Evolutionary conservation across 345 rosid genomes (phyloP).

Genomic region (Gossypium thurberi): DNA sequence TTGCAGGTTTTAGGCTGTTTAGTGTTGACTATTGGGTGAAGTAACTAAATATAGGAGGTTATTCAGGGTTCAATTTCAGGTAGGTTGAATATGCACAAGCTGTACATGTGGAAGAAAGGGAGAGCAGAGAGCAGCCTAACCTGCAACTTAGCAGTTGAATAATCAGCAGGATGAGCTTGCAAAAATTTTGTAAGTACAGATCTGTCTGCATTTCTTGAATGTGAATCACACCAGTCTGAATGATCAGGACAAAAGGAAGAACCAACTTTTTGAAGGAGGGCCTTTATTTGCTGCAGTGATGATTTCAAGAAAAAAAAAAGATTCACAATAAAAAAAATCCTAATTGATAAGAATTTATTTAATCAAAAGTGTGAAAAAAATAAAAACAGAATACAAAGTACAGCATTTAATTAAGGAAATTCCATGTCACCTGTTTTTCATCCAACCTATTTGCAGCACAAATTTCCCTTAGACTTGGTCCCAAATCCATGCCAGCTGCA

Average conservation of each 20-base stretch:
- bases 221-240: slow-evolving; percentile 71
- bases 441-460: slow-evolving; percentile 81
- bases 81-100: background rate
- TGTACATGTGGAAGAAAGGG: background rate
- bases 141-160: slow-evolving; percentile 78
- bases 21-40: background rate
- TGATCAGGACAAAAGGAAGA: slow-evolving; percentile 64
- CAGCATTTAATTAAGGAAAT: slow-evolving; percentile 9
- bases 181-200: slow-evolving; percentile 74
- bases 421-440: slow-evolving; percentile 69
- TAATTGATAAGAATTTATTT: background rate
- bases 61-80: background rate
- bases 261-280: slow-evolving; percentile 71
- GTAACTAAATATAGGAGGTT: background rate
- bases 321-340: background rate
- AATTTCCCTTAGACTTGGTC: slow-evolving; percentile 80
- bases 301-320: slow-evolving; percentile 16
- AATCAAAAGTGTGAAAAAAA: background rate
- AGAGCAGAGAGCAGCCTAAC: slow-evolving; percentile 24
- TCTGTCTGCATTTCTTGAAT: slow-evolving; percentile 71
- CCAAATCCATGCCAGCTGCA: slow-evolving; percentile 71
- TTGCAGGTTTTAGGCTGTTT: background rate
- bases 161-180: slow-evolving; percentile 81
- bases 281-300: slow-evolving; percentile 74
- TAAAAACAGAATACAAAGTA: background rate